Evolutionary conservation across 2,329 filamentous ascomycete species (phyloP).

Genomic region (Didymella lethalis): DNA sequence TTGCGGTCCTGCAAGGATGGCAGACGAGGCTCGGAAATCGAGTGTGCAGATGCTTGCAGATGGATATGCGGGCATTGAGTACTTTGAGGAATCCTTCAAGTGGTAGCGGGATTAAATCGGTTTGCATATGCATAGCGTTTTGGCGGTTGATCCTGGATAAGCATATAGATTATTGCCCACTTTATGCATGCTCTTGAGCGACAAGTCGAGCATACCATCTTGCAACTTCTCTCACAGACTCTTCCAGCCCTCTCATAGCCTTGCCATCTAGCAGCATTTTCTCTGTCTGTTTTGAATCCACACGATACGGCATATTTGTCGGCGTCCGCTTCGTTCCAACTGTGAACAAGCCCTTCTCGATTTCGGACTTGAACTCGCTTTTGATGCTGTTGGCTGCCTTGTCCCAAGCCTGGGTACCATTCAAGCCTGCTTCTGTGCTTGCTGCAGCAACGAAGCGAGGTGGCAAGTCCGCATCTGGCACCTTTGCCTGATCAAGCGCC

Average conservation of each 20-base stretch:
- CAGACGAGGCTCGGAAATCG: conserved; percentile 54
- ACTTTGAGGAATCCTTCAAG: conserved; percentile 59
- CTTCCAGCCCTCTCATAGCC: conserved; percentile 31
- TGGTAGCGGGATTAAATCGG: conserved; percentile 42
- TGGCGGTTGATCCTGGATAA: background rate
- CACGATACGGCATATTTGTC: conserved; percentile 44
- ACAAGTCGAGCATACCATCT: conserved; percentile 37
- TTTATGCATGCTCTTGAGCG: background rate
- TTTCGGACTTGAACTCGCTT: conserved; percentile 25
- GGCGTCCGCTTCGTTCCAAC: conserved; percentile 38
- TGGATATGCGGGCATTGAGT: conserved; percentile 48
- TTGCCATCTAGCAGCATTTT: conserved; percentile 31
- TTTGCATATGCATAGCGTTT: conserved; percentile 9
- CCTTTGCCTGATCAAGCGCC: conserved; percentile 34
- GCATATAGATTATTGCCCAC: background rate
- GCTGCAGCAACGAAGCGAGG: conserved; percentile 42
- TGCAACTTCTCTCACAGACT: conserved; percentile 41
- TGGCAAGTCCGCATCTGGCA: conserved; percentile 29
- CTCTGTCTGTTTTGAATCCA: conserved; percentile 41
- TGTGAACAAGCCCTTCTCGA: conserved; percentile 30
- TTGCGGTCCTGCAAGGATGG: conserved; percentile 57
- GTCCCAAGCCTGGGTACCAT: conserved; percentile 34
- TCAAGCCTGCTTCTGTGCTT: conserved; percentile 29
- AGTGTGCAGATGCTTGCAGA: conserved; percentile 47
- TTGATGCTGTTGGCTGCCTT: conserved; percentile 34